Evolutionary conservation across 139 green algal species (phyloP), one percentile per base, ranked within the genome.

Genomic region (Chlamydomonas sphaeroides): DNA sequence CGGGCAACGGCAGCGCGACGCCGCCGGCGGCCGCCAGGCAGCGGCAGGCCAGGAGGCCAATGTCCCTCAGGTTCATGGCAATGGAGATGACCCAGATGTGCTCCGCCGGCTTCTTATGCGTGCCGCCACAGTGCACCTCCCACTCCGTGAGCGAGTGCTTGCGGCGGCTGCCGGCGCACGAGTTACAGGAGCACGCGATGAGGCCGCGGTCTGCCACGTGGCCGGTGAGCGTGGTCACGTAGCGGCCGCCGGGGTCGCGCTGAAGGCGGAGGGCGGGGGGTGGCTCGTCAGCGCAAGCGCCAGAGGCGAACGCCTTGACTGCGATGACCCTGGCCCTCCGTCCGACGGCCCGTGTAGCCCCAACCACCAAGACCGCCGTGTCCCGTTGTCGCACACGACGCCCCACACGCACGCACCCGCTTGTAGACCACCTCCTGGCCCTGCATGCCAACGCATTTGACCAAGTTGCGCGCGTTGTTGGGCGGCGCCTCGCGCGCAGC

Each of bases 51-150:
- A 83, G 65, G 32, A 49, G 11, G 62, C 42, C 76, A 1, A 74
- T n/a, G 41, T 83, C 76, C 1, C 35, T 21, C 14, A 83, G 76
- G 36, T 57, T 70, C 4, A 83, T 20, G 1, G 36, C 21, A 21
- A 66, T 4, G 15, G 53, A 33, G 20, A 65, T 30, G 3, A 83
- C 5, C 57, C 35, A 83, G 42, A 62, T 74, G 76, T 83, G 76
- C 25, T 83, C 76, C 6, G 76, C 76, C 10, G 76, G 76, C 62
- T 83, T 83, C 65, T 83, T 83, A 32, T 74, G 45, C 30, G 63
- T 48, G n/a, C 76, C 76, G 30, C 63, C 63, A 42, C 76, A 83
- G 61, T 83, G 76, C 76, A 83, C 62, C 63, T 83, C 76, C 18
- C 74, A 83, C 41, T 83, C 76, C 20, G 76, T 73, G 8, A 83